phyloP scores from a whole-genome alignment of 2,329 filamentous ascomycete species.

The Chaetomiaceae sp. region DNA sequence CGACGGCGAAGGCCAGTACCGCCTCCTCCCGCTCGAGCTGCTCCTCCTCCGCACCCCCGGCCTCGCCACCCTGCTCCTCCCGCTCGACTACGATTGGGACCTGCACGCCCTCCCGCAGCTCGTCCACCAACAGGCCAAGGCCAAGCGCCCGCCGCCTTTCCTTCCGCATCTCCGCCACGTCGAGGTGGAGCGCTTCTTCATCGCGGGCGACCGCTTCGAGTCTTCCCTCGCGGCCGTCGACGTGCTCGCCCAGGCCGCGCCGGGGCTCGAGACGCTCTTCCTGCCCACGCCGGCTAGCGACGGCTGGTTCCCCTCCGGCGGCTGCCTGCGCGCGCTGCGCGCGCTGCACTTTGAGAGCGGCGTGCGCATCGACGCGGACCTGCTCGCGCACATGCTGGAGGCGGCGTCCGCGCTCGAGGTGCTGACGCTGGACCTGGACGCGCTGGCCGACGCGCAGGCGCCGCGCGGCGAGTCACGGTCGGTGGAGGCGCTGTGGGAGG shows the following conservation, averaged over 20 bases:
- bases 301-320: neutral
- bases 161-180: neutral
- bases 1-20: neutral
- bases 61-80: neutral
- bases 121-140: too few relatives aligned
- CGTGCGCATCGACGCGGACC: neutral
- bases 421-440: slow-evolving; percentile 4
- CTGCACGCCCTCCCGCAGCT: neutral
- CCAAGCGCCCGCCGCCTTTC: neutral
- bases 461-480: neutral
- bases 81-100: neutral
- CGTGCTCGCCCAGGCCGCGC: neutral
- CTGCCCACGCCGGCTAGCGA: neutral
- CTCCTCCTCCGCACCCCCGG: slow-evolving; percentile 1
- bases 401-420: neutral
- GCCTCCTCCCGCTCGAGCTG: slow-evolving; percentile 1
- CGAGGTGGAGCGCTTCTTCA: neutral
- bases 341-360: neutral
- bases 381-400: neutral
- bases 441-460: neutral
- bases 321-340: neutral
- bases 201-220: neutral
- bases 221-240: neutral
- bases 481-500: neutral
- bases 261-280: neutral